Evolutionary conservation across 345 rosid genomes (phyloP).

Genomic region (Eucalyptus microcorys): DNA sequence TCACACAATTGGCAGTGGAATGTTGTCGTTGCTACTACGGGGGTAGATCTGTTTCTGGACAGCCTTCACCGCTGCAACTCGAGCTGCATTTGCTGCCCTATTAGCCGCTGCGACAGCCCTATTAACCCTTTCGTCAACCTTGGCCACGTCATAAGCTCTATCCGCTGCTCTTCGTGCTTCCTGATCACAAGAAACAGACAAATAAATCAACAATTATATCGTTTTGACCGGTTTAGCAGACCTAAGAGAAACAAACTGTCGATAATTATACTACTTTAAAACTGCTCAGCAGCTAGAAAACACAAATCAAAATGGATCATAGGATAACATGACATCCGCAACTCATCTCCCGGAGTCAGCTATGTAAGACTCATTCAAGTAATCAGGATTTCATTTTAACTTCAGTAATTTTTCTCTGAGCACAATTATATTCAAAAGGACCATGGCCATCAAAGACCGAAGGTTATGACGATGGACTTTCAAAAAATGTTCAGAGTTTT

Average conservation of each 20-base stretch:
- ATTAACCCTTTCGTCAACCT: conserved; percentile 90
- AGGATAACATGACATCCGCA: neutral
- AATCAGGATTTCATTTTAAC: neutral
- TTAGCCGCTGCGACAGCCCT: conserved; percentile 82
- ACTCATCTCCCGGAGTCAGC: neutral
- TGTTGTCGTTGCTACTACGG: conserved; percentile 21
- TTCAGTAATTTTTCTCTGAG: neutral
- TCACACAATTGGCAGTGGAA: conserved; percentile 45
- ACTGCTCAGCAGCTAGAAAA: neutral
- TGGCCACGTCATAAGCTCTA: conserved; percentile 75
- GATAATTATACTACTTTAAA: neutral
- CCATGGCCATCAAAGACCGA: neutral
- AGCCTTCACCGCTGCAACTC: conserved; percentile 81
- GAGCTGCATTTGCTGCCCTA: conserved; percentile 84
- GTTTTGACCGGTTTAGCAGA: neutral
- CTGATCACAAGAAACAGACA: conserved; percentile 13
- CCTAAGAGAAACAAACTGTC: neutral
- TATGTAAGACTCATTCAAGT: neutral
- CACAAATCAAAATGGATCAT: neutral
- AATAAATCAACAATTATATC: neutral
- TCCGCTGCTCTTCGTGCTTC: conserved; percentile 81
- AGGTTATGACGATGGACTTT: neutral
- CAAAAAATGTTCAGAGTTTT: neutral
- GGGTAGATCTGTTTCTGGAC: conserved; percentile 67
- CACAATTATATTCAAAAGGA: neutral